Evolutionary conservation across 345 rosid species (phyloP), one percentile per base, ranked within the genome.

Genomic region (Eucalyptus cloeziana): DNA sequence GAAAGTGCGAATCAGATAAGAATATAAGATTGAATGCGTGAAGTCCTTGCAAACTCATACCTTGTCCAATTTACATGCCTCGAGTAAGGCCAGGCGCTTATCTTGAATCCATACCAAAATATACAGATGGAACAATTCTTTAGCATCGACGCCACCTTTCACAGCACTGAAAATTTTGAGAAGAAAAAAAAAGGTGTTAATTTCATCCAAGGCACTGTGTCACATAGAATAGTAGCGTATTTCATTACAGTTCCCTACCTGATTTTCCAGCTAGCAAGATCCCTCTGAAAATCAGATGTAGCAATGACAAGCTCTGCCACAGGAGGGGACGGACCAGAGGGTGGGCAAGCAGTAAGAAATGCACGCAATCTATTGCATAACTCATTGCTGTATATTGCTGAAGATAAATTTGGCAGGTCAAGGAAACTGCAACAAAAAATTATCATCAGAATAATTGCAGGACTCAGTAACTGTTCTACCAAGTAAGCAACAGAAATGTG

Each of bases 61-160:
- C 99, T 97, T 98, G 92, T 98, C 99, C 88, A 98, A 91, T 93
- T 96, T 98, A 88, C 98, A 98, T n/a, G 97, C 93, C 91, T 97
- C 99, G 3, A 97, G 98, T 91, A 98, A 93, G 86, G 98, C 92
- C 88, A 94, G 94, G 62, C 98, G 99, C 90, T 93, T 96, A 89
- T 98, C 99, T 94, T 98, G 97, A 94, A 98, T 98, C 99, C 99
- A 98, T 31, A 97, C 90, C 97, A 96, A 94, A 87, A 98, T 96
- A 92, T 98, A 98, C 88, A 98, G 89, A 93, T 98, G 97, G 92
- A 98, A 98, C 88, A 98, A 93, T 87, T 98, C 98, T 91, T 95
- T 97, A 50, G 99, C 99, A 94, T 98, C 97, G 81, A 98, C 97
- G 54, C 99, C 99, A 64, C 98, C 99, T 94, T 98, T 97, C 88